Evolutionary conservation across 192 early-diverging fungal species (phyloP).

Genomic region (Pecoramyces ruminantium): DNA sequence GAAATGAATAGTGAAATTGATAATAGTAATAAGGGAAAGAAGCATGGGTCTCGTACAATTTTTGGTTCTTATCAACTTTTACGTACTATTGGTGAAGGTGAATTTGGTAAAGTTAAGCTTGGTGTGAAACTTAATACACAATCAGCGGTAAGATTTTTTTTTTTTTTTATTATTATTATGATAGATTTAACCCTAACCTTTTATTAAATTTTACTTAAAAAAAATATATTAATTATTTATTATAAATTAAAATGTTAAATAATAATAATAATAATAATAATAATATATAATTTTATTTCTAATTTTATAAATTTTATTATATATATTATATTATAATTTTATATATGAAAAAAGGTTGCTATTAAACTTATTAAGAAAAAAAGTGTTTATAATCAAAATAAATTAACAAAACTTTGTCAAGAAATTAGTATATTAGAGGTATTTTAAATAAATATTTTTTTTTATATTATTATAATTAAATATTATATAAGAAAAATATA

Average conservation of each 20-base stretch:
- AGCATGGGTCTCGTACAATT: neutral
- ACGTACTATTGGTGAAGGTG: slow-evolving; percentile 6
- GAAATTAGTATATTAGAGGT: slow-evolving; percentile 90
- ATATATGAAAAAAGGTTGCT: slow-evolving; percentile 41
- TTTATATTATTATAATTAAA: too few species aligned
- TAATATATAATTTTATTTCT: too few species aligned
- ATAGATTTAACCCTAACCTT: too few species aligned
- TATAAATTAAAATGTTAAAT: too few species aligned
- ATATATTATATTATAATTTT: too few species aligned
- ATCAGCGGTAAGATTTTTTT: neutral
- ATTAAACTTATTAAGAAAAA: slow-evolving; percentile 94
- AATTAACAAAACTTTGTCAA: slow-evolving; percentile 77
- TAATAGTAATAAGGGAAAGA: neutral
- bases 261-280: too few species aligned
- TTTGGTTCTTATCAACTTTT: slow-evolving; percentile 3
- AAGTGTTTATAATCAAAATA: slow-evolving; percentile 60
- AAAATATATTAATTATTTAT: too few species aligned
- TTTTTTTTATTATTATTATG: too few species aligned
- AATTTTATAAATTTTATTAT: too few species aligned
- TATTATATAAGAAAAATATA: too few species aligned
- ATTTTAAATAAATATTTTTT: too few species aligned
- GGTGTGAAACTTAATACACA: neutral
- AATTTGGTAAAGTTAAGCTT: slow-evolving; percentile 8
- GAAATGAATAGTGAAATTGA: neutral
- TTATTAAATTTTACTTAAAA: too few species aligned